Evolutionary conservation across 176 grass and related monocot species (phyloP).

Genomic region (Phyllostachys edulis): DNA sequence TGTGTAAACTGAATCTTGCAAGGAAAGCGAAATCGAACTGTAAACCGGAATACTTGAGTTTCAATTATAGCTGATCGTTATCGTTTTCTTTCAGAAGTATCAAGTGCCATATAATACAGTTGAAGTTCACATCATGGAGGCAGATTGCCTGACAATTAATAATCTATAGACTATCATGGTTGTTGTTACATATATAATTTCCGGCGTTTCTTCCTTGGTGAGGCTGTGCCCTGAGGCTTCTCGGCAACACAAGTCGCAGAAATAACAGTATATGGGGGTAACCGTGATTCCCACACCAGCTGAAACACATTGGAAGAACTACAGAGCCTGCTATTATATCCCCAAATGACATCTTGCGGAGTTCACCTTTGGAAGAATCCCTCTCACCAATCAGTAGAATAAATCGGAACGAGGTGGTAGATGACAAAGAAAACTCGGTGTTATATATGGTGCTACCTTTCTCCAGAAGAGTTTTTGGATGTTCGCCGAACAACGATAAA

Average conservation of each 20-base stretch:
- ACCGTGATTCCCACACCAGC: conserved; percentile 37
- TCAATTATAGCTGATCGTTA: too few species aligned
- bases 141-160: too few species aligned
- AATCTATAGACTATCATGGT: not conserved
- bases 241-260: conserved; percentile 15
- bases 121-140: too few species aligned
- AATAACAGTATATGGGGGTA: conserved; percentile 31
- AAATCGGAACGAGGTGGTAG: not conserved
- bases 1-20: too few species aligned
- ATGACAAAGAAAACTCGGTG: not conserved
- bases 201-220: not conserved
- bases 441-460: conserved; percentile 6
- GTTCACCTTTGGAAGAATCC: not conserved
- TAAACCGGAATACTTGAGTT: too few species aligned
- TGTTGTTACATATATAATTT: not conserved
- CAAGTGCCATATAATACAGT: too few species aligned
- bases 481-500: not conserved
- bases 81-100: too few species aligned
- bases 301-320: conserved; percentile 8
- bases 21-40: too few species aligned
- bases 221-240: not conserved
- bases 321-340: conserved; percentile 34
- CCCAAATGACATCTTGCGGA: conserved; percentile 21
- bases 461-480: conserved; percentile 15
- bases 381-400: not conserved